Base-by-base conservation (phyloP, 2,329 filamentous ascomycete genomes). In the Rhynchosporium graminicola region DNA sequence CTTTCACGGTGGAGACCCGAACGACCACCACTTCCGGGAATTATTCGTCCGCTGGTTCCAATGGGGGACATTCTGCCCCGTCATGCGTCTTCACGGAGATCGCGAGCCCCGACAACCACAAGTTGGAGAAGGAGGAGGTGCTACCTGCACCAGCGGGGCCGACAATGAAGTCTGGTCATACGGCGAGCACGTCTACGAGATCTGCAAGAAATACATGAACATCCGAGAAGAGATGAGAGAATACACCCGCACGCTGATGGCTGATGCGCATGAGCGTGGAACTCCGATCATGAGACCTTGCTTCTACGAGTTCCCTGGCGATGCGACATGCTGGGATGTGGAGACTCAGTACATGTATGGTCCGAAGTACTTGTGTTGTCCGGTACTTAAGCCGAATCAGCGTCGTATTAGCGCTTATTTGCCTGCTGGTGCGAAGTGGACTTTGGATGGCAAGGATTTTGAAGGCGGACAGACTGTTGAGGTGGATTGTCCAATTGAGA, bases 31-130 rank as follows among this genome's bases (percentile, higher is more conserved):
- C 0, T 89, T 89, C 73, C 78, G 84, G 6, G 87, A 89, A 70
- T 75, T 89, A 0, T 84, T 89, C 63, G 81, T 85, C 0, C 77
- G 87, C 1, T 89, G 87, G 87, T 89, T 89, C 72, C 86, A 89
- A 68, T 89, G 86, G 85, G 86, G 83, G 0, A 76, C 85, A 0
- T 89, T 87, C 69, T 87, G 85, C 61, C 87, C 87, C 0, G 86
- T 89, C 1, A 87, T 90, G 81, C 76, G 87, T 2, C 77, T 89
- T 0, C 87, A 90, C 67, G 87, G 87, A 4, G 84, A 88, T 69
- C 80, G 87, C 0, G 84, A 87, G 71, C 87, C 87, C 0, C 79
- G 80, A 67, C 75, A 83, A 73, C 71, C 78, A 61, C 67, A 81
- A 71, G 64, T 65, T 20, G 66, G 68, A 4, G 64, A 38, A 26